Conservation (phyloP, 441 rosid species). For the Codiaeum variegatum region DNA sequence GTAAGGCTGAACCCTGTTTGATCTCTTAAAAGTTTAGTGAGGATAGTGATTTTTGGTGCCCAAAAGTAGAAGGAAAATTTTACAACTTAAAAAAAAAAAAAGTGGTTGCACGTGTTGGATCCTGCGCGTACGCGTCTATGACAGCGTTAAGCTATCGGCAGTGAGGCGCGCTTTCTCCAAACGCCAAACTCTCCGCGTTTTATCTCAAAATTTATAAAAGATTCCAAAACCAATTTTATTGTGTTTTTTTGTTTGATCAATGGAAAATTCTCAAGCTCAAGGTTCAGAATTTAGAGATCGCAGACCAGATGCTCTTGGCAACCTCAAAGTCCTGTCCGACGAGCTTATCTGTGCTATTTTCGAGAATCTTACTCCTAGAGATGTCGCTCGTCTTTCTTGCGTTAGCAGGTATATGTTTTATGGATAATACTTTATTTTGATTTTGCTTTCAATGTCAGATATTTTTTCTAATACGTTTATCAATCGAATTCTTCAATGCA, state of each 20-base stretch:
- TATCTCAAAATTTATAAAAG: constrained; percentile 16
- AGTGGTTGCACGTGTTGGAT: not conserved
- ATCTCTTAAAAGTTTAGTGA: no score
- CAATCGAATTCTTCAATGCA: no score
- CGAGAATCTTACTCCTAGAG: constrained; percentile 62
- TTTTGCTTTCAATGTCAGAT: no score
- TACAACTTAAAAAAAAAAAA: not conserved
- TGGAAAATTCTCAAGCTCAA: constrained; percentile 39
- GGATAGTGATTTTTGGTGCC: no score
- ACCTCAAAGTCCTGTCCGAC: constrained; percentile 62
- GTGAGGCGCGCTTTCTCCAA: constrained; percentile 8
- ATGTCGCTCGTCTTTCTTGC: constrained; percentile 72
- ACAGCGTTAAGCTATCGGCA: not conserved
- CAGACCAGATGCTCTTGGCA: constrained; percentile 66
- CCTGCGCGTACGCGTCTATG: not conserved
- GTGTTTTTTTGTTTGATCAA: constrained; percentile 1
- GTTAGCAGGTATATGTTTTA: constrained; percentile 67
- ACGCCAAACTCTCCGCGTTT: constrained; percentile 15
- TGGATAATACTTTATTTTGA: no score
- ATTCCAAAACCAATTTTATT: not conserved
- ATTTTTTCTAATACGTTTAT: no score
- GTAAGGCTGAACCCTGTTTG: no score
- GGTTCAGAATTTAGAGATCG: constrained; percentile 46
- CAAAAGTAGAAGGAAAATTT: no score
- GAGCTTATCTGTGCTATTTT: constrained; percentile 62